phyloP scores from a whole-genome alignment of 495 filamentous ascomycete genomes.

The Neurospora sp. region DNA sequence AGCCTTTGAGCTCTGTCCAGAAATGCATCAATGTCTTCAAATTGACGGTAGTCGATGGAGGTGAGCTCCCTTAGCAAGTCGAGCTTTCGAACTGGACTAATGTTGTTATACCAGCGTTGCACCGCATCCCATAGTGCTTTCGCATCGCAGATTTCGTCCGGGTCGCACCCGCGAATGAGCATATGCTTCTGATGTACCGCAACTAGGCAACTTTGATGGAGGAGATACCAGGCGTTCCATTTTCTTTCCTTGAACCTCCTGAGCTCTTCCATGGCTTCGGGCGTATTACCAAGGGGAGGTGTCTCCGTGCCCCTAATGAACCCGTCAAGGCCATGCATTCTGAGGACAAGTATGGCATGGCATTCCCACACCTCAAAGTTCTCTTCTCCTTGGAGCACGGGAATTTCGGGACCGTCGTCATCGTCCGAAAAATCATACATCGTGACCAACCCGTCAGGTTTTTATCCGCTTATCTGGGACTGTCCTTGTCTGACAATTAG shows the following conservation, averaged over 20 bases:
- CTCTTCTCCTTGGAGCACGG: not conserved
- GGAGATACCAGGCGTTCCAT: rapidly evolving
- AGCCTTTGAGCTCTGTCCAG: not conserved
- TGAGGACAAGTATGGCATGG: not conserved
- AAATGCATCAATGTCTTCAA: not conserved
- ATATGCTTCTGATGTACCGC: rapidly evolving
- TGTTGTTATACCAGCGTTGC: not conserved
- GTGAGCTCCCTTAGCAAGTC: not conserved
- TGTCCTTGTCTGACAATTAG: not conserved
- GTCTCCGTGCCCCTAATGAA: not conserved
- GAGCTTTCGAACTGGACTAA: rapidly evolving
- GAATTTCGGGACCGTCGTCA: not conserved
- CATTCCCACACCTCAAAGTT: not conserved
- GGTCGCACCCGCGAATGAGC: not conserved
- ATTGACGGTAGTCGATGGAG: not conserved
- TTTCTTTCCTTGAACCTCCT: not conserved
- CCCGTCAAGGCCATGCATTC: not conserved
- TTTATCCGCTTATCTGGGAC: not conserved
- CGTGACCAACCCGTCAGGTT: not conserved
- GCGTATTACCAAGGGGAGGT: not conserved
- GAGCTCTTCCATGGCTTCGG: not conserved
- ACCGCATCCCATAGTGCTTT: not conserved
- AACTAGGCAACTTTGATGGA: not conserved
- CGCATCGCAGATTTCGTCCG: not conserved
- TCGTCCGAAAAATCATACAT: not conserved